Evolutionary conservation across 1,284 basidiomycete species (phyloP).

Genomic region (Cutaneotrichosporon curvatum): DNA sequence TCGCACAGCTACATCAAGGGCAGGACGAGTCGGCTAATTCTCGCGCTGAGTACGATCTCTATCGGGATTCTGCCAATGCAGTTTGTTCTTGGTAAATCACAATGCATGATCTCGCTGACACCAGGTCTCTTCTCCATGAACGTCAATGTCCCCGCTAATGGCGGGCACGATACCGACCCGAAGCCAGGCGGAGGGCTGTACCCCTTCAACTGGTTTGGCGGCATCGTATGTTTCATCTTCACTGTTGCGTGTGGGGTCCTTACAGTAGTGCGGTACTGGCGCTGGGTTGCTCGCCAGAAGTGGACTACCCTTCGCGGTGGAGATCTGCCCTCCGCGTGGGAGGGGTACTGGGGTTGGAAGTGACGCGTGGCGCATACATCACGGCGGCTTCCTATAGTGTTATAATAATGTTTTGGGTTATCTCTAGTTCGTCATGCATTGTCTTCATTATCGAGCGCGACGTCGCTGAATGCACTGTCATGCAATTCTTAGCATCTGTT

Average conservation of each 20-base stretch:
- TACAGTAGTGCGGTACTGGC: slow-evolving; percentile 41
- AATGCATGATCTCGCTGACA: slow-evolving; percentile 17
- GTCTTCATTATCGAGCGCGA: no score
- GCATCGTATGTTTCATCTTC: slow-evolving; percentile 32
- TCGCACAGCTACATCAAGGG: slow-evolving; percentile 57
- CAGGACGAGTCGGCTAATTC: slow-evolving; percentile 59
- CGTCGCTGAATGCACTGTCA: no score
- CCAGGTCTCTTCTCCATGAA: slow-evolving; percentile 64
- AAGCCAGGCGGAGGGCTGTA: background rate
- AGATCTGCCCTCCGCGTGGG: slow-evolving; percentile 30
- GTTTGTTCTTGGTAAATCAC: slow-evolving; percentile 61
- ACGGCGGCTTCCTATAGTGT: no score
- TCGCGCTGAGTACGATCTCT: slow-evolving; percentile 61
- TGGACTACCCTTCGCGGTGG: slow-evolving; percentile 24
- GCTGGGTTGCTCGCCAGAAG: slow-evolving; percentile 34
- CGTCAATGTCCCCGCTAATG: slow-evolving; percentile 48
- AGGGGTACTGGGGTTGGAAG: slow-evolving; percentile 40
- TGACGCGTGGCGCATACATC: slow-evolving; percentile 6
- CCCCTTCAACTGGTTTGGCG: slow-evolving; percentile 35
- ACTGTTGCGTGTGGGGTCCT: slow-evolving; percentile 36
- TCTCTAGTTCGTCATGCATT: no score
- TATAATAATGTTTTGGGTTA: no score
- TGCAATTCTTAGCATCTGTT: no score
- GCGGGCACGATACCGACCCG: slow-evolving; percentile 14
- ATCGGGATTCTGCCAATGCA: slow-evolving; percentile 65